A percentile compares a stretch with the other conserved stretches of the same genome.
These are phyloP conservation scores for Spatholobus suberectus DNA, from an alignment of 306 rosid genomes.

Conservation along the genomic window DNA sequence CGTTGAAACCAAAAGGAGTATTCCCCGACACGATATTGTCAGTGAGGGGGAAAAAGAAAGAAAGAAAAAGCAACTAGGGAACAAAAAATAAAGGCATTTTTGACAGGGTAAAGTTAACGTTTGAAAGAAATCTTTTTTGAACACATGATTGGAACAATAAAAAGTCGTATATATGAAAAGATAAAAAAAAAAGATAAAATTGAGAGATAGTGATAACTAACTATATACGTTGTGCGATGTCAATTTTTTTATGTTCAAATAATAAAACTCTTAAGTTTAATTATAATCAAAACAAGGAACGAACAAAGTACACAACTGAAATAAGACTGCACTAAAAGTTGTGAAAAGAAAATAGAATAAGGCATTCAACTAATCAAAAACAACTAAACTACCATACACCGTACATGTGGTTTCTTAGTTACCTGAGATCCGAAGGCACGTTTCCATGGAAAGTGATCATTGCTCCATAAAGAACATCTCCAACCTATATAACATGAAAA, in stretches of 20 bases:
- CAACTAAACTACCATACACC: slow-evolving; percentile 17
- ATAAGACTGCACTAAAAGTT: slow-evolving; percentile 5
- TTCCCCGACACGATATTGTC: not conserved
- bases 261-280: not conserved
- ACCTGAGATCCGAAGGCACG: slow-evolving; percentile 41
- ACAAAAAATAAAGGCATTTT: not conserved
- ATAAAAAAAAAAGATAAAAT: no score
- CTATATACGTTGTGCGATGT: not conserved
- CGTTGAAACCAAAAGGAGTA: not conserved
- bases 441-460: slow-evolving; percentile 31
- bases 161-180: not conserved
- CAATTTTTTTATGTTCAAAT: not conserved
- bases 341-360: slow-evolving; percentile 20
- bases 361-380: not conserved
- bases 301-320: slow-evolving; percentile 25
- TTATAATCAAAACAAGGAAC: slow-evolving; percentile 25
- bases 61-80: not conserved
- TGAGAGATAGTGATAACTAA: not conserved
- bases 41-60: not conserved
- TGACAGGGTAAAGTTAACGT: slow-evolving; percentile 39
- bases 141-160: no score
- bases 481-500: slow-evolving; percentile 32
- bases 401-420: slow-evolving; percentile 31
- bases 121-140: not conserved
- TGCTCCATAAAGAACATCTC: not conserved